A percentile compares a stretch with the other conserved stretches of the same genome.
These are phyloP conservation scores for Eremochloa ophiuroides DNA, from an alignment of 176 grass and related monocot species.

Conservation along the genomic window DNA sequence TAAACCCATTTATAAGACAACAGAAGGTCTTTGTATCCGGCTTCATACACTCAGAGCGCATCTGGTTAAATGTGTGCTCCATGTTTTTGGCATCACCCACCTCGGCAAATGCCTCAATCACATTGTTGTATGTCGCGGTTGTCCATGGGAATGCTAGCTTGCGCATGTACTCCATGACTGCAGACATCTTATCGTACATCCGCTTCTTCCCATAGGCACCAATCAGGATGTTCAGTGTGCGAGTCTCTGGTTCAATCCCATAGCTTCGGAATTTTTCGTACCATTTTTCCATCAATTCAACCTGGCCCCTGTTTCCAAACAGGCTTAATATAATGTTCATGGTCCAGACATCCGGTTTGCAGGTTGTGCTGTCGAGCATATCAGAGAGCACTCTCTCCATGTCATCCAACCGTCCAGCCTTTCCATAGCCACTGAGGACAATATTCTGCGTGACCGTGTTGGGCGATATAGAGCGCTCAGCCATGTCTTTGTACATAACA, in stretches of 20 bases:
- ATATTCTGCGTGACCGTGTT: slow-evolving; percentile 94
- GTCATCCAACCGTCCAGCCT: too few species aligned
- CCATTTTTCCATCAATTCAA: slow-evolving; percentile 87
- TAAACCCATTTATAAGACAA: slow-evolving; percentile 79
- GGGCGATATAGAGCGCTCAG: slow-evolving; percentile 46
- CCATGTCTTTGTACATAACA: slow-evolving; percentile 73
- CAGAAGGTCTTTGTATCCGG: slow-evolving; percentile 89
- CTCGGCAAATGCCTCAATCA: slow-evolving; percentile 87
- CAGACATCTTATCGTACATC: slow-evolving; percentile 88
- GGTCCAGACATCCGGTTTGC: slow-evolving; percentile 90
- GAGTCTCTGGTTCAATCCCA: slow-evolving; percentile 81
- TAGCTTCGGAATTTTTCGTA: slow-evolving; percentile 87
- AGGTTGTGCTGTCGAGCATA: slow-evolving; percentile 61
- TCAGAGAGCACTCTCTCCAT: too few species aligned
- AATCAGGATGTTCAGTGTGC: slow-evolving; percentile 94
- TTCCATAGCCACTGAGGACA: too few species aligned
- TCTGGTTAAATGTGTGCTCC: slow-evolving; percentile 91
- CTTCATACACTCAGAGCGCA: slow-evolving; percentile 83
- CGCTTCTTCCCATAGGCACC: slow-evolving; percentile 85
- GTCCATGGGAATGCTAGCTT: slow-evolving; percentile 86
- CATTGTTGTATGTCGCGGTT: slow-evolving; percentile 85
- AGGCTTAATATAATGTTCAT: slow-evolving; percentile 94
- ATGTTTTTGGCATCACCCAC: slow-evolving; percentile 75
- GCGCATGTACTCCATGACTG: slow-evolving; percentile 98
- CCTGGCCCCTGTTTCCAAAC: slow-evolving; percentile 71